Base-by-base conservation (phyloP, 1,284 basidiomycete species). In the Heimioporus punctisporus region DNA sequence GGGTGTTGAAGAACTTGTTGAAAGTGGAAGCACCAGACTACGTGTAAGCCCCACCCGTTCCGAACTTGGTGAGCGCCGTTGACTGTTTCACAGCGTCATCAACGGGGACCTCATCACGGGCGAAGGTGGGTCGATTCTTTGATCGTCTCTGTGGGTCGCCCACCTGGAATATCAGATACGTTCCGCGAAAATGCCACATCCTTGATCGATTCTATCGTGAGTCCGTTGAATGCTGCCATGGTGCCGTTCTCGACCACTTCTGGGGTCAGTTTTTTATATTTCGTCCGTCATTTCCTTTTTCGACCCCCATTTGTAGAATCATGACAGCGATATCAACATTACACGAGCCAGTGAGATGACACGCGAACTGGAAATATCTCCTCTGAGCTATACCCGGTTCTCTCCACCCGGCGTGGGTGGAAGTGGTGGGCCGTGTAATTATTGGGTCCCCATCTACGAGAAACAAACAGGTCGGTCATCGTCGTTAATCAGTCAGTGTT, bases 81-180 rank as follows among this genome's bases (percentile, higher is more conserved):
- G 31, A 34, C 31, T 19, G 19, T 34, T 34, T 34, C 19, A 34
- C 52, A 86, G 84, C 1, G 81, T 86, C 7, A 62, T 88, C 39
- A 86, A 86, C 56, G 85, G 85, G 1, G 85, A 88, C 57, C 69
- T 86, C 51, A 82, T 88, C 27, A 88, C 86, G 0, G 85, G 85
- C n/a, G 84, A 86, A 71, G 78, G 85, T 85, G 55, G 50, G 77
- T 58, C 12, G 1, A 43, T 47, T 15, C n/a, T 46, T 58, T 14
- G 1, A 43, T 46, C 19, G 24, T 44, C 21, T 30, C 14, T 24
- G 46, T 28, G 39, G 41, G 15, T 19, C 19, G 23, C 24, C 24
- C 2, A 8, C 31, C 31, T 34, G 4, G 19, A 34, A 6, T n/a
- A 45, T 43, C 44, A 88, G 85, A 87, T 59, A 85, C 85, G 0